phyloP scores from a whole-genome alignment of 345 rosid species.

The Citrus hindsii region DNA sequence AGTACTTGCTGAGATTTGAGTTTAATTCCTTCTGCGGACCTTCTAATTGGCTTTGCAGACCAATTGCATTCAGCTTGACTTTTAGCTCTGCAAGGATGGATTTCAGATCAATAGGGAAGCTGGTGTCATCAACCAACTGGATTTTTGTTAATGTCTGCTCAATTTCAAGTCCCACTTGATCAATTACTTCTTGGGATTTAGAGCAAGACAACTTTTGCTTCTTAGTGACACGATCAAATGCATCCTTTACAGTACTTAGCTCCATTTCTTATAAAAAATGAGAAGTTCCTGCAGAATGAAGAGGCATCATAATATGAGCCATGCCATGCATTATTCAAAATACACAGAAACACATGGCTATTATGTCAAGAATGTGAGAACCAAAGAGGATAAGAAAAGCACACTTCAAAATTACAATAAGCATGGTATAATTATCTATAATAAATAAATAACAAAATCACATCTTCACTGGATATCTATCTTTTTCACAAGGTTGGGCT shows the following conservation, averaged over 20 bases:
- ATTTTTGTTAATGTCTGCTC: constrained; percentile 44
- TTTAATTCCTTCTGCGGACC: constrained; percentile 57
- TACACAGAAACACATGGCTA: neutral
- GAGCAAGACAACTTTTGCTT: constrained; percentile 59
- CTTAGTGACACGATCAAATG: constrained; percentile 60
- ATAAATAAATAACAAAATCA: neutral
- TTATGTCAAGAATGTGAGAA: neutral
- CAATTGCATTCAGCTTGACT: constrained; percentile 43
- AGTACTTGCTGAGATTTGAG: constrained; percentile 42
- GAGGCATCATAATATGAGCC: neutral
- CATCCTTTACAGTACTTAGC: constrained; percentile 42
- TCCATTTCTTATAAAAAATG: constrained; percentile 34
- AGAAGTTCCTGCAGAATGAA: constrained; percentile 27
- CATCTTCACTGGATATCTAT: neutral
- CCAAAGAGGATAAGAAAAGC: neutral
- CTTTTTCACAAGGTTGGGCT: neutral
- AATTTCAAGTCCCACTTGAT: constrained; percentile 46
- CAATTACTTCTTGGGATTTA: constrained; percentile 44
- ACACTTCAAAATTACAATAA: neutral
- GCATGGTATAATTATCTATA: neutral
- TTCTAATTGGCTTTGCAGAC: constrained; percentile 50
- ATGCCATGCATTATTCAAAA: neutral
- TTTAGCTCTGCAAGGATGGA: constrained; percentile 45
- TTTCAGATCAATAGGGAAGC: constrained; percentile 30
- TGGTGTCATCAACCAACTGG: constrained; percentile 21